These are phyloP conservation scores for carrot (Daucus carota) DNA, from an alignment of 129 eudicot species.

Conservation along the genomic window DNA sequence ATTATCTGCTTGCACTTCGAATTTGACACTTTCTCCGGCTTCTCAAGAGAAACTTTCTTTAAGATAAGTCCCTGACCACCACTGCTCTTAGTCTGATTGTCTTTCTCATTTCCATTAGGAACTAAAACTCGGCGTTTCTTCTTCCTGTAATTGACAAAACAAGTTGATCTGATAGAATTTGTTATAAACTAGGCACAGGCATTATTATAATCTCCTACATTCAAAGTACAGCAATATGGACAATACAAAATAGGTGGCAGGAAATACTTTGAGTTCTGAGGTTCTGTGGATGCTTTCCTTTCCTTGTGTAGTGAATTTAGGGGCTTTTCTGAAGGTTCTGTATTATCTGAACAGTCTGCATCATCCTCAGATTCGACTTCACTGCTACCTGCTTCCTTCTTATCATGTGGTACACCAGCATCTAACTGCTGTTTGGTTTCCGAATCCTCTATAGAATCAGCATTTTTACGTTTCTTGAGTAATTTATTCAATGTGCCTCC, in stretches of 20 bases:
- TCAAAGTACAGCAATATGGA: background rate
- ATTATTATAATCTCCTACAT: background rate
- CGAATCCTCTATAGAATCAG: constrained; percentile 13
- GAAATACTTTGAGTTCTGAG: constrained; percentile 54
- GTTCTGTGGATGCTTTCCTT: constrained; percentile 57
- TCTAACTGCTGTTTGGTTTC: constrained; percentile 35
- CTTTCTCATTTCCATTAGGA: constrained; percentile 22
- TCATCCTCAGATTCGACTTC: constrained; percentile 42
- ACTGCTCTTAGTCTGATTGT: constrained; percentile 17
- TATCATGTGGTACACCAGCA: constrained; percentile 49
- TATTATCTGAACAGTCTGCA: constrained; percentile 15
- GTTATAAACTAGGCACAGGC: background rate
- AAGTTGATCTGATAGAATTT: background rate
- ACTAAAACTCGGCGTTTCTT: constrained; percentile 36
- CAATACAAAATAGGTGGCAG: constrained; percentile 8
- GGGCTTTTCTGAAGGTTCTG: constrained; percentile 17
- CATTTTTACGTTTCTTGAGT: constrained; percentile 30
- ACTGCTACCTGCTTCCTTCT: constrained; percentile 63
- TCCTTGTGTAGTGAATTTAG: constrained; percentile 43
- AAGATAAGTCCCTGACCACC: constrained; percentile 13
- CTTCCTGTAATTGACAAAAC: constrained; percentile 26
- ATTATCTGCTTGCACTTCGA: constrained; percentile 10
- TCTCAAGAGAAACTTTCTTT: constrained; percentile 23
- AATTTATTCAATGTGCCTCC: constrained; percentile 19
- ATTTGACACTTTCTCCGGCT: constrained; percentile 23